phyloP scores from a whole-genome alignment of 257 asterid species.

The Ilex asprella region DNA sequence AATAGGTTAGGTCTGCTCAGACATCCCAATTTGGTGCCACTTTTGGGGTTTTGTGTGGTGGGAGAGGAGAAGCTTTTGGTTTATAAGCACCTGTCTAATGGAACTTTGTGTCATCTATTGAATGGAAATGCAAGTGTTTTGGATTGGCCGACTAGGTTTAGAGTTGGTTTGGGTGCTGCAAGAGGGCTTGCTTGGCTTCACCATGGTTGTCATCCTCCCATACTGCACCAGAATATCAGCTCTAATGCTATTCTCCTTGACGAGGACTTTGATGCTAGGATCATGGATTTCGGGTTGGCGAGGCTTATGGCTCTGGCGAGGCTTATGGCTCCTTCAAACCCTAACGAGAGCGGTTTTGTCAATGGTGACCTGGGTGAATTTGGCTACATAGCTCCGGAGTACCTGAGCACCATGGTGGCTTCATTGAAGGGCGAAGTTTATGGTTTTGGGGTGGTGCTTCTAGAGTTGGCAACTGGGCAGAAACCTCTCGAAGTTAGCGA shows the following conservation, averaged over 20 bases:
- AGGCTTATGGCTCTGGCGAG: constrained; percentile 37
- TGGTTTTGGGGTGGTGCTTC: constrained; percentile 65
- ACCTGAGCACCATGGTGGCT: constrained; percentile 48
- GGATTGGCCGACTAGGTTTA: constrained; percentile 85
- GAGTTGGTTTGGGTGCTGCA: constrained; percentile 76
- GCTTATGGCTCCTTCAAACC: constrained; percentile 36
- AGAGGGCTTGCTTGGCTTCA: constrained; percentile 97
- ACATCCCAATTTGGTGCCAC: constrained; percentile 93
- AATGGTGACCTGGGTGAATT: constrained; percentile 52
- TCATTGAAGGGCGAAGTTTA: constrained; percentile 59
- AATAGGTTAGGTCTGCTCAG: constrained; percentile 82
- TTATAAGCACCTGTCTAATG: constrained; percentile 72
- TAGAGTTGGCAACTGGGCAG: constrained; percentile 69
- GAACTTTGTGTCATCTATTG: constrained; percentile 61
- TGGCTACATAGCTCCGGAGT: constrained; percentile 68
- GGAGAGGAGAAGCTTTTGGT: constrained; percentile 92
- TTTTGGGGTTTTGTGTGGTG: constrained; percentile 79
- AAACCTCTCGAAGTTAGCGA: constrained; percentile 60
- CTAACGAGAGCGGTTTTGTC: constrained; percentile 39
- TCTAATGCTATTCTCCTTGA: constrained; percentile 72
- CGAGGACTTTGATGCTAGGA: constrained; percentile 87
- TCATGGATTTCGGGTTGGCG: constrained; percentile 87
- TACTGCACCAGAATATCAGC: constrained; percentile 72
- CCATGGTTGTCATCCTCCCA: constrained; percentile 87
- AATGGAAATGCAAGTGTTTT: constrained; percentile 30